phyloP scores from a whole-genome alignment of 2,329 filamentous ascomycete genomes.

The Shiraia bambusicola region DNA sequence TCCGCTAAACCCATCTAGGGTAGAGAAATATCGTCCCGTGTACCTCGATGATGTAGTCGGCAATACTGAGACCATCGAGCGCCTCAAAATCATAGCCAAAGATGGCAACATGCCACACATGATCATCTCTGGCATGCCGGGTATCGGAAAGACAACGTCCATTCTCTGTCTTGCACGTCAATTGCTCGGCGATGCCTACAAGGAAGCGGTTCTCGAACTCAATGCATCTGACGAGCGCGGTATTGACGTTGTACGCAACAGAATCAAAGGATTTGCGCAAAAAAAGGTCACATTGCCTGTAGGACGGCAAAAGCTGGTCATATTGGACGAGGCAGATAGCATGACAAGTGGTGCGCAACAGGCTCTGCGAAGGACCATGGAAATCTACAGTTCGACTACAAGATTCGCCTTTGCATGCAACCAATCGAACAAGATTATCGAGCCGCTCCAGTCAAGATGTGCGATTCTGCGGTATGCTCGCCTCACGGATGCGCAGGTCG shows the following conservation, averaged over 20 bases:
- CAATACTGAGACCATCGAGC: constrained; percentile 96
- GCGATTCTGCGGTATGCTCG: constrained; percentile 93
- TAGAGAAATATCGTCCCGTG: constrained; percentile 95
- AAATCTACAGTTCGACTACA: constrained; percentile 96
- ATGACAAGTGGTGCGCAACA: constrained; percentile 98
- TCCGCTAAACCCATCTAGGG: constrained; percentile 61
- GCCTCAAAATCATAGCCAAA: constrained; percentile 95
- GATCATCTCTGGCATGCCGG: constrained; percentile 99
- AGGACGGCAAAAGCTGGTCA: constrained; percentile 92
- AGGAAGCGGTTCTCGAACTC: constrained; percentile 93
- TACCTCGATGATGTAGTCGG: constrained; percentile 97
- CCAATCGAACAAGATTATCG: constrained; percentile 98
- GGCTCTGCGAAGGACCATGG: constrained; percentile 93
- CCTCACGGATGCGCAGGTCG: constrained; percentile 87
- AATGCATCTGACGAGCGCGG: constrained; percentile 96
- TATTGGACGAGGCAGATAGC: constrained; percentile 92
- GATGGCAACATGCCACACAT: constrained; percentile 99
- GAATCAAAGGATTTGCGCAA: constrained; percentile 97
- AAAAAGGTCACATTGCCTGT: constrained; percentile 95
- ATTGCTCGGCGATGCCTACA: constrained; percentile 88
- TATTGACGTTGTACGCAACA: constrained; percentile 94
- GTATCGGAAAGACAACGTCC: constrained; percentile 97
- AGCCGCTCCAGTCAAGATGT: constrained; percentile 95
- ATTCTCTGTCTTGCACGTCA: constrained; percentile 91
- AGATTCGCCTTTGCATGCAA: constrained; percentile 98